phyloP scores from a whole-genome alignment of 306 rosid species.

The Comarum palustre region DNA sequence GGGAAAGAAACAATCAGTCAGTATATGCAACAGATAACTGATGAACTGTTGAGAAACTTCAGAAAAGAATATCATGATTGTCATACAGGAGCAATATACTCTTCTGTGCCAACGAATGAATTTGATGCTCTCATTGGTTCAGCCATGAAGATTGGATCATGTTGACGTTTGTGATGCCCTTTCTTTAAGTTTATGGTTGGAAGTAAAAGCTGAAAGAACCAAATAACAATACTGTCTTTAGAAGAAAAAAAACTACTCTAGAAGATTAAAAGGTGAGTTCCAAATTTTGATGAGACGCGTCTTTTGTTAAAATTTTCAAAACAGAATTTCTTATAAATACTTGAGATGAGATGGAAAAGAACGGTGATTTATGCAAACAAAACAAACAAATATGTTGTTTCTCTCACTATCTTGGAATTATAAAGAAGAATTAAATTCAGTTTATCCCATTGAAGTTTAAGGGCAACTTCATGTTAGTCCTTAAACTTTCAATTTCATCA shows the following conservation, averaged over 20 bases:
- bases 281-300: background rate
- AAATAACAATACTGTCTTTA: background rate
- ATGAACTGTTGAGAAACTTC: background rate
- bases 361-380: background rate
- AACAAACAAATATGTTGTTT: background rate
- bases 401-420: background rate
- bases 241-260: background rate
- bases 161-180: conserved; percentile 50
- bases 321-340: background rate
- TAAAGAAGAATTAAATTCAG: background rate
- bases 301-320: background rate
- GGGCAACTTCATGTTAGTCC: too few species aligned
- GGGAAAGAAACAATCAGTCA: conserved; percentile 19
- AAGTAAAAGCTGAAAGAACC: conserved; percentile 62
- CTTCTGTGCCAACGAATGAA: conserved; percentile 98
- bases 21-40: background rate
- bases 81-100: conserved; percentile 98
- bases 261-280: background rate
- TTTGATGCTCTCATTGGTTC: conserved; percentile 98
- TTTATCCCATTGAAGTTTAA: too few species aligned
- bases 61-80: conserved; percentile 12
- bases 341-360: background rate
- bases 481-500: too few species aligned
- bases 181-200: conserved; percentile 56
- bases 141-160: conserved; percentile 76